These are phyloP conservation scores for Melastoma candidum DNA, from an alignment of 441 rosid species.

Conservation along the genomic window DNA sequence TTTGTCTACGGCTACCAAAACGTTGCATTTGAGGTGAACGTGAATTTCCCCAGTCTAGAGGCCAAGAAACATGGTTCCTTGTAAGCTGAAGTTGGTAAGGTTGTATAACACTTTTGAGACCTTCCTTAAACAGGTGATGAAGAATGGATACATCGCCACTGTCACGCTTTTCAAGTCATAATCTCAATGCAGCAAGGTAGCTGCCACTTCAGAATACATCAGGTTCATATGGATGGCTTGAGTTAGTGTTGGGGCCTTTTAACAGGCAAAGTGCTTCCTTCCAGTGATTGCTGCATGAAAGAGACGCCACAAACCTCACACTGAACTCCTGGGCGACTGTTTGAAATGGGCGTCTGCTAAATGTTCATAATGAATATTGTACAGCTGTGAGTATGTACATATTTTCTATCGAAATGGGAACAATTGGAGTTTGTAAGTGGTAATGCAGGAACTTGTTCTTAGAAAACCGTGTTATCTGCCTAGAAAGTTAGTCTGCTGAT, in stretches of 20 bases:
- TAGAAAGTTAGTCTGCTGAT: no score
- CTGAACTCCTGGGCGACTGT: no score
- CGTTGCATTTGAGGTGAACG: conserved; percentile 97
- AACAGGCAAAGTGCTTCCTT: no score
- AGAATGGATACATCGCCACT: conserved; percentile 83
- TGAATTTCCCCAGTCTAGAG: conserved; percentile 14
- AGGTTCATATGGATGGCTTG: no score
- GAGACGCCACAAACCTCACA: no score
- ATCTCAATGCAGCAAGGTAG: conserved; percentile 15
- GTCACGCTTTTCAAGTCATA: conserved; percentile 76
- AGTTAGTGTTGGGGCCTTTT: no score
- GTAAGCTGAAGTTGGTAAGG: conserved; percentile 12
- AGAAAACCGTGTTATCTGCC: no score
- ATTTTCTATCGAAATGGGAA: not conserved
- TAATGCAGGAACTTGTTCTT: no score
- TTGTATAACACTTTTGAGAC: not conserved
- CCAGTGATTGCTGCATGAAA: no score
- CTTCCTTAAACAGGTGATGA: conserved; percentile 66
- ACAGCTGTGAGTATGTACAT: conserved; percentile 5
- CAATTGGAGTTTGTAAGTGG: no score
- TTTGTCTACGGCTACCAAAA: conserved; percentile 92
- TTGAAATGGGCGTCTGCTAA: not conserved
- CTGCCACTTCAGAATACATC: no score
- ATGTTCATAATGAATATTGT: not conserved
- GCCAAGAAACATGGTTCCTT: not conserved